Percentiles rank a stretch among this genome's conserved stretches.
Evolutionary conservation across 2,329 filamentous ascomycete species (phyloP).

Genomic region (Pleoardoris graminearum): DNA sequence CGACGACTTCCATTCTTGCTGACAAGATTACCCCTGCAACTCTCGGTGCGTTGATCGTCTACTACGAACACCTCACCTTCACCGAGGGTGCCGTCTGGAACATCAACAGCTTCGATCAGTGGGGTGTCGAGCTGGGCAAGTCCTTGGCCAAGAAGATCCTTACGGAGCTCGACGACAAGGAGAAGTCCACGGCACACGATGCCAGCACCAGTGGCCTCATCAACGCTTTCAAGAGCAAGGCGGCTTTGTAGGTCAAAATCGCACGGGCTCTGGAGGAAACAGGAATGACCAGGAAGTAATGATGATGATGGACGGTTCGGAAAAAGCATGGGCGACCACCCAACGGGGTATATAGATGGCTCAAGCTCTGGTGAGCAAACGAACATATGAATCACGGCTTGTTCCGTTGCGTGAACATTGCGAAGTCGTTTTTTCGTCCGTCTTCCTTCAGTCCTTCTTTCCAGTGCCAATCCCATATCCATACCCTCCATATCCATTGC

Average conservation of each 20-base stretch:
- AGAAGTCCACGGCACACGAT: conserved; percentile 75
- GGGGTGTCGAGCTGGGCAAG: conserved; percentile 99
- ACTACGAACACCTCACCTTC: conserved; percentile 99
- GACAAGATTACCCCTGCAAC: conserved; percentile 93
- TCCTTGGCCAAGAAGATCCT: conserved; percentile 74
- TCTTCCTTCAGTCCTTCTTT: conserved; percentile 47
- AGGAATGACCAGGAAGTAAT: not conserved
- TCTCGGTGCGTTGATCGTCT: conserved; percentile 92
- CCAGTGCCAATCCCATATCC: conserved; percentile 49
- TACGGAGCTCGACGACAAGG: conserved; percentile 78
- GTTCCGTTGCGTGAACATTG: not conserved
- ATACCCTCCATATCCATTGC: conserved; percentile 50
- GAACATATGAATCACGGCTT: too few relatives aligned
- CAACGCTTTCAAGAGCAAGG: conserved; percentile 85
- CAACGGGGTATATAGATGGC: not conserved
- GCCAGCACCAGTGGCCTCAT: conserved; percentile 86
- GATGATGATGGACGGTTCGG: conserved; percentile 6
- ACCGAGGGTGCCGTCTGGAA: conserved; percentile 98
- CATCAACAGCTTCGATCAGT: conserved; percentile 99
- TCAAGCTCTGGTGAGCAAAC: not conserved
- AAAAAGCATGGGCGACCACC: conserved; percentile 1
- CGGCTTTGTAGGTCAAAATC: conserved; percentile 42
- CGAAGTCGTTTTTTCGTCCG: not conserved
- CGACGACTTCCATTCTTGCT: conserved; percentile 92
- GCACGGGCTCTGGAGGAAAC: not conserved